phyloP scores from a whole-genome alignment of 2,329 filamentous ascomycete genomes.

The Paecilomyces niveus region DNA sequence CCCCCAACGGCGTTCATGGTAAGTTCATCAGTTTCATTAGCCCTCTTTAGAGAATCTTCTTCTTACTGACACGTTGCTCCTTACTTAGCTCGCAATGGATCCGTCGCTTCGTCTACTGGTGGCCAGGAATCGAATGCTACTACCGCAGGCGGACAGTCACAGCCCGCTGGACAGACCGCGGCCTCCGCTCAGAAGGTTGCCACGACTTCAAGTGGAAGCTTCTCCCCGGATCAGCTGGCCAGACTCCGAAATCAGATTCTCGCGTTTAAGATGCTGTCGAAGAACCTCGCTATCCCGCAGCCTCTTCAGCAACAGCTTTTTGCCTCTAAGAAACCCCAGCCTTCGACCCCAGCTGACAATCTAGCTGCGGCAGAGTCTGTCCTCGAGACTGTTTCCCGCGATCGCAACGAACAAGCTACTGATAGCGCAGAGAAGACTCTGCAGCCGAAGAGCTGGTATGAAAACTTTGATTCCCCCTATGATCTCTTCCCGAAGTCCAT shows the following conservation, averaged over 20 bases:
- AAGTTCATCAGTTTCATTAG: constrained; percentile 10
- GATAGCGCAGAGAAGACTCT: constrained; percentile 18
- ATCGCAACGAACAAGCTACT: constrained; percentile 22
- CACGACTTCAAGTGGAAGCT: constrained; percentile 45
- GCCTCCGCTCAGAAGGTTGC: constrained; percentile 21
- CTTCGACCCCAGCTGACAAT: constrained; percentile 30
- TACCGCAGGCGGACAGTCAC: constrained; percentile 13
- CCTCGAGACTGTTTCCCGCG: constrained; percentile 33
- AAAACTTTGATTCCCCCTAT: constrained; percentile 70
- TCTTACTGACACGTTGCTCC: constrained; percentile 4
- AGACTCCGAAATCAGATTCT: constrained; percentile 79
- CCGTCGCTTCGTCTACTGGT: constrained; percentile 25
- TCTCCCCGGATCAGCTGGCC: constrained; percentile 70
- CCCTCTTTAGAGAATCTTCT: not conserved
- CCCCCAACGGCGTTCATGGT: constrained; percentile 38
- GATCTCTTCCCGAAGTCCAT: constrained; percentile 53
- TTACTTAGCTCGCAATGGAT: constrained; percentile 26
- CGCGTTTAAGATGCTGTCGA: constrained; percentile 83
- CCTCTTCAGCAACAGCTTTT: constrained; percentile 79
- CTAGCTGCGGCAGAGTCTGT: constrained; percentile 24
- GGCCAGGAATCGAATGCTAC: constrained; percentile 15
- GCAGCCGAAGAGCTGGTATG: constrained; percentile 47
- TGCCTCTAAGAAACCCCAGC: constrained; percentile 42
- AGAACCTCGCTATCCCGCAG: constrained; percentile 73
- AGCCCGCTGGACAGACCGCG: constrained; percentile 10